Evolutionary conservation across 2,329 filamentous ascomycete genomes (phyloP).

Genomic region (Sporothrix sp.): DNA sequence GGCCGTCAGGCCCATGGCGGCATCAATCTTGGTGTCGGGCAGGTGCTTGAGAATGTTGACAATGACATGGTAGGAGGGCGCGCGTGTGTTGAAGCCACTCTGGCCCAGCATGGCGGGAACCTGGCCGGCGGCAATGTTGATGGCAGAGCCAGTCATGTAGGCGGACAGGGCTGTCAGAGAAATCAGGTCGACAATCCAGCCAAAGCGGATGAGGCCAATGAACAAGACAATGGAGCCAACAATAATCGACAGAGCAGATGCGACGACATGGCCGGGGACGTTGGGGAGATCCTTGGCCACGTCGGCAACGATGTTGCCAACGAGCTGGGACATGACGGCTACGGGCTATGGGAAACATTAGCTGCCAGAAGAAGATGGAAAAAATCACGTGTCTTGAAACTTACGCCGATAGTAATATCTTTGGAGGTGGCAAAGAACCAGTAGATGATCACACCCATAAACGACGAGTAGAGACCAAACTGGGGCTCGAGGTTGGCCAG

Average conservation of each 20-base stretch:
- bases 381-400: conserved; percentile 26
- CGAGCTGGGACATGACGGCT: conserved; percentile 87
- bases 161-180: conserved; percentile 82
- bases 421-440: conserved; percentile 99
- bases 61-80: conserved; percentile 69
- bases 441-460: conserved; percentile 89
- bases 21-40: conserved; percentile 59
- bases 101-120: conserved; percentile 75
- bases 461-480: conserved; percentile 88
- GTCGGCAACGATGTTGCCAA: conserved; percentile 67
- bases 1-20: conserved; percentile 78
- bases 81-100: conserved; percentile 50
- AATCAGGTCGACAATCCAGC: conserved; percentile 90
- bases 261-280: conserved; percentile 55
- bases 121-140: conserved; percentile 81
- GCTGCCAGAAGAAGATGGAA: background rate
- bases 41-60: conserved; percentile 74
- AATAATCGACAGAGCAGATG: conserved; percentile 69
- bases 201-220: conserved; percentile 68
- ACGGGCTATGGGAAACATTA: conserved; percentile 43
- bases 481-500: conserved; percentile 71
- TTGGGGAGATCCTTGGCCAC: conserved; percentile 48
- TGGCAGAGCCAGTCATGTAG: conserved; percentile 93
- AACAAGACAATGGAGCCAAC: conserved; percentile 66
- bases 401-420: conserved; percentile 90